These are phyloP conservation scores for Calonectria pseudoreteaudii DNA, from an alignment of 2,329 filamentous ascomycete genomes.

Conservation along the genomic window DNA sequence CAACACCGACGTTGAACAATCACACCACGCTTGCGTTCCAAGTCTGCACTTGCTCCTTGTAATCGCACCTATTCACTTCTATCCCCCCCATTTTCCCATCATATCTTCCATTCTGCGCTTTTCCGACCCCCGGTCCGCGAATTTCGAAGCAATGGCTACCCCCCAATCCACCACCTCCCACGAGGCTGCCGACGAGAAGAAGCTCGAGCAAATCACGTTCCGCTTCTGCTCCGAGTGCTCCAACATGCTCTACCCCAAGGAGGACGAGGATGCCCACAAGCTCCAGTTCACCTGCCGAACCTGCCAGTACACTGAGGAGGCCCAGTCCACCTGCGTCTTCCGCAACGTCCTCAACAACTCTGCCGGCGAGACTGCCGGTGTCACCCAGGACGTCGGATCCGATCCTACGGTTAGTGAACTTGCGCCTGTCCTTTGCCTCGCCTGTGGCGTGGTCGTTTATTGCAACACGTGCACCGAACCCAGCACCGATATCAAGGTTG, in stretches of 20 bases:
- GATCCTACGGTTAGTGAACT: conserved; percentile 95
- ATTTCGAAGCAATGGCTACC: conserved; percentile 62
- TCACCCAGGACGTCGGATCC: conserved; percentile 95
- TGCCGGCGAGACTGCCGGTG: conserved; percentile 94
- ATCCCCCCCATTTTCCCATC: conserved; percentile 16
- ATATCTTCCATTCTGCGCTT: conserved; percentile 16
- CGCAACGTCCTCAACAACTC: conserved; percentile 93
- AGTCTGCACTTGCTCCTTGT: conserved; percentile 13
- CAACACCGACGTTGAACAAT: conserved; percentile 21
- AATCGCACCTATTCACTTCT: conserved; percentile 9
- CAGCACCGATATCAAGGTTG: conserved; percentile 38
- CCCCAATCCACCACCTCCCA: conserved; percentile 63
- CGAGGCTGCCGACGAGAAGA: conserved; percentile 60
- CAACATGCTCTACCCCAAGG: conserved; percentile 97
- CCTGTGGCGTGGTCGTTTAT: conserved; percentile 58
- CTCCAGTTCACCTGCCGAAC: conserved; percentile 97
- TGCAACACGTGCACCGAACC: conserved; percentile 55
- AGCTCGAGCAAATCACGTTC: conserved; percentile 88
- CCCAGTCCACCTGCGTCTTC: conserved; percentile 91
- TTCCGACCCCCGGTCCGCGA: conserved; percentile 1
- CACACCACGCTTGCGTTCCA: conserved; percentile 23
- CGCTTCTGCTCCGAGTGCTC: conserved; percentile 99
- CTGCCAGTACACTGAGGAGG: conserved; percentile 90
- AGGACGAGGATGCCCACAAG: conserved; percentile 85
- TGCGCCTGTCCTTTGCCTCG: conserved; percentile 57